Evolutionary conservation across 208 protist genomes (phyloP), one percentile per base, ranked within the genome.

Genomic region (Blastocrithidia nonstop): DNA sequence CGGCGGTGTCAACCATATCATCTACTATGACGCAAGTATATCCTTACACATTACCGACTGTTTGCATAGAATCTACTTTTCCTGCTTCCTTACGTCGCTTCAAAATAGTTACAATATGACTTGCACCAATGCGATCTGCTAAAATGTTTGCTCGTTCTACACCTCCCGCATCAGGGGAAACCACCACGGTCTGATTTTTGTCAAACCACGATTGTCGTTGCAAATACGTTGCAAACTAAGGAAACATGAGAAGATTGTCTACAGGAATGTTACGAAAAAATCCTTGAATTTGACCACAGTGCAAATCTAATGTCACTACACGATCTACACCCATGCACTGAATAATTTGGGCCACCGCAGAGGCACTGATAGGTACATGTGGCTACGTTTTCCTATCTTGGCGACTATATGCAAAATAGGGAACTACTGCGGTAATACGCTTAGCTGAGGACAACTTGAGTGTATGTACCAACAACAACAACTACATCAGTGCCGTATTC

Each of bases 1-100:
- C 91, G 1, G 78, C 93, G 6, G 96, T 98, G 58, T 98, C 96
- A 32, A 95, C 82, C 72, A 98, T 98, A 61, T 98, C 96, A 44
- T 98, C 96, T 17, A 97, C 68, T 29, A 98, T 93, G 26, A 98
- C 71, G 54, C 74, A 88, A 19, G 88, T 80, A 63, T 93, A 95
- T 31, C 89, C 94, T 45, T 76, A 35, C 11, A 98, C 96, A 47
- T 95, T 88, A 28, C 96, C 96, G 26, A 98, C 93, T 0, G 96
- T 87, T 53, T 95, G 78, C 84, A 96, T 95, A 2, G 74, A 88
- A 41, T 93, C 73, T 9, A 95, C 78, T 57, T 95, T 81, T 25
- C 94, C 94, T 0, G 89, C 83, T 67, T 94, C 83, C 41, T 78
- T 75, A 25, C 95, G 71, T 4, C 91, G 71, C 58, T 93, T 93